Percentiles rank a stretch among this genome's conserved stretches.
These are phyloP conservation scores for Hansenula anomala DNA, from an alignment of 1,139 yeast genomes.

Conservation along the genomic window DNA sequence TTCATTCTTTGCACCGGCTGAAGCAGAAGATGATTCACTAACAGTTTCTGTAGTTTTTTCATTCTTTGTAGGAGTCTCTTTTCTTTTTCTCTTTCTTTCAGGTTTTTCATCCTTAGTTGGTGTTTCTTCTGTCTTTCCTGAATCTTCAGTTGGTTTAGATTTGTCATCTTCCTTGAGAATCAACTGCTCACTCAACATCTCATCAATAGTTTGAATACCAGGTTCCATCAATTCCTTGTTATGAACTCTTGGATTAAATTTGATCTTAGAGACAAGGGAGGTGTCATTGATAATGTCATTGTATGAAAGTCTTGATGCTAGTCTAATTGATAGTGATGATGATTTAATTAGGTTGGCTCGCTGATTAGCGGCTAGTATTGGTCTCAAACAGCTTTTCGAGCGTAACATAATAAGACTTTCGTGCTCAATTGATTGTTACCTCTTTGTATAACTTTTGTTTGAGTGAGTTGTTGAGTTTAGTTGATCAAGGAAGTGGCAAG, in stretches of 20 bases:
- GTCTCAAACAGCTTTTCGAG: slow-evolving; percentile 1
- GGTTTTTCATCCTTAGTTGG: slow-evolving; percentile 2
- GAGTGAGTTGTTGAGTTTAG: not conserved
- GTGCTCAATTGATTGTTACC: not conserved
- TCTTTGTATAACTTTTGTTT: no score
- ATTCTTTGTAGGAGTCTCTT: slow-evolving; percentile 4
- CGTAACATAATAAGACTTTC: not conserved
- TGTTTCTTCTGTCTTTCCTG: slow-evolving; percentile 4
- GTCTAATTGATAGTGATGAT: not conserved
- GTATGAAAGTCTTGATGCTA: not conserved
- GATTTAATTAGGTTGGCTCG: not conserved
- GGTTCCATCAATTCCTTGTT: not conserved
- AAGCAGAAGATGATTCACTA: not conserved
- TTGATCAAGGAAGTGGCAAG: not conserved
- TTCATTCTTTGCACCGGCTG: slow-evolving; percentile 5
- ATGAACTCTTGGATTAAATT: not conserved
- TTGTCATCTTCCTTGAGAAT: slow-evolving; percentile 9
- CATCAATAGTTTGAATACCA: not conserved
- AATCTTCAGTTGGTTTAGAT: slow-evolving; percentile 1
- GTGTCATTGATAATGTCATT: not conserved
- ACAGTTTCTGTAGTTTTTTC: slow-evolving; percentile 5
- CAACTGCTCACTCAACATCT: slow-evolving; percentile 5
- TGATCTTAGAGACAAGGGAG: not conserved
- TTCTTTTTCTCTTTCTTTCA: slow-evolving; percentile 11
- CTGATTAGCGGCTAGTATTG: not conserved